Evolutionary conservation across 225 moss, liverwort and hornwort species (phyloP).

Genomic region (Physcomitrium patens): DNA sequence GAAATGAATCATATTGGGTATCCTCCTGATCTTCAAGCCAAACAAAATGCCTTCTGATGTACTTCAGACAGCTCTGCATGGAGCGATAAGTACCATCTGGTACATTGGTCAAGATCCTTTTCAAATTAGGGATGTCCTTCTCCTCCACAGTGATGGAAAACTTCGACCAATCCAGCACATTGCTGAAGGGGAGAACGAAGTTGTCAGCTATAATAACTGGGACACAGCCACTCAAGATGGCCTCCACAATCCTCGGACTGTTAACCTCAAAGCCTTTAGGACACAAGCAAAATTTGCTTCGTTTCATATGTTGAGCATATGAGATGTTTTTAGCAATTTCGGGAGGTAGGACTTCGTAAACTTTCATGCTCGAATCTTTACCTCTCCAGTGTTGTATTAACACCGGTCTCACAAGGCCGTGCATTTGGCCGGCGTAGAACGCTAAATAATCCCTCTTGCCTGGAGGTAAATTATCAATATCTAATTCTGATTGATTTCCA

Average conservation of each 20-base stretch:
- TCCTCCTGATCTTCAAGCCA: conserved; percentile 56
- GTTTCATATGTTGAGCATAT: conserved; percentile 58
- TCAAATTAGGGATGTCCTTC: conserved; percentile 58
- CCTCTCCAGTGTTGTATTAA: conserved; percentile 73
- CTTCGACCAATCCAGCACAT: conserved; percentile 63
- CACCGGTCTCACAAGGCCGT: conserved; percentile 72
- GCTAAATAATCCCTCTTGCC: conserved; percentile 58
- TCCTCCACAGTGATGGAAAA: conserved; percentile 61
- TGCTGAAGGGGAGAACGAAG: conserved; percentile 58
- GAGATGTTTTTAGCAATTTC: conserved; percentile 49
- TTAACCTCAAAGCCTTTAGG: conserved; percentile 69
- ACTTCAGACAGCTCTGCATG: conserved; percentile 56
- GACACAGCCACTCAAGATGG: conserved; percentile 64
- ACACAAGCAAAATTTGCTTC: conserved; percentile 67
- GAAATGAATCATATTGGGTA: conserved; percentile 58
- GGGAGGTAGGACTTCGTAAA: conserved; percentile 57
- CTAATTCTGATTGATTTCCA: conserved; percentile 49
- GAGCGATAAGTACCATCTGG: conserved; percentile 45
- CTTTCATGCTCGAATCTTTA: conserved; percentile 71
- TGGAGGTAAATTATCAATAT: conserved; percentile 38
- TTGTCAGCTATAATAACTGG: conserved; percentile 65
- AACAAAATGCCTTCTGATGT: conserved; percentile 56
- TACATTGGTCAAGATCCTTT: conserved; percentile 53
- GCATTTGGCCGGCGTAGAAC: conserved; percentile 94
- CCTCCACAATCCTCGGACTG: conserved; percentile 66